Base-by-base conservation (phyloP, 2,329 filamentous ascomycete species). In the Didymella keratinophila region DNA sequence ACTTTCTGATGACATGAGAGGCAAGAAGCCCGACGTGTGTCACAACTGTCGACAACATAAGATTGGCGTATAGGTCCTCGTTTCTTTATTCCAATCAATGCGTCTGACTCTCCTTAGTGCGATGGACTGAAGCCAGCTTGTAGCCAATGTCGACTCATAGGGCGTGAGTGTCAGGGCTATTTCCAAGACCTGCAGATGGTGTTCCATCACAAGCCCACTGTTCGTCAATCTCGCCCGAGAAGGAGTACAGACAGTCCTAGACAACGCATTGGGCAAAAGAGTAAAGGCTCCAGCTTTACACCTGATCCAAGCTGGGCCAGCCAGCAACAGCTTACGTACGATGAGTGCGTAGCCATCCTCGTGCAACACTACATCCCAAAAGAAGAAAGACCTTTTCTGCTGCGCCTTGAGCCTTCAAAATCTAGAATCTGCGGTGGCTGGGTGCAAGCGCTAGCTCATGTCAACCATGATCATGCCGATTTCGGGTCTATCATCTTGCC, bases 371-470 rank as follows among this genome's bases (percentile, higher is more conserved):
- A 55, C 25, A 55, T 55, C 18, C 52, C 52, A 23, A 55, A 49
- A 23, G 52, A 55, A 6, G 52, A 55, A 18, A 37, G 48, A 44
- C 52, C 45, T 4, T 49, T 49, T 30, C 52, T 55, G 18, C 44
- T 41, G 30, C 28, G 43, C 25, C 28, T 49, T n/a, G 52, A 44
- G 21, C 52, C 52, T 20, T 49, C 52, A 8, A 55, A 49, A 14
- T 55, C 52, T 9, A 55, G 52, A n/a, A 55, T 55, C 2, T 55
- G 52, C 28, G 52, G 52, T 18, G 52, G 52, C 39, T 55, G 52
- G 52, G 52, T 55, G 4, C 52, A 55, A 30, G 52, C 52, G 18
- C 45, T 55, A 21, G 36, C 45, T n/a, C 52, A 55, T 39, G 45
- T 55, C 52, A 55, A 45, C 32, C 45, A 49, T 11, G 20, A 20